phyloP scores from a whole-genome alignment of 805 yeast species.

The Pichia kluyveri region DNA sequence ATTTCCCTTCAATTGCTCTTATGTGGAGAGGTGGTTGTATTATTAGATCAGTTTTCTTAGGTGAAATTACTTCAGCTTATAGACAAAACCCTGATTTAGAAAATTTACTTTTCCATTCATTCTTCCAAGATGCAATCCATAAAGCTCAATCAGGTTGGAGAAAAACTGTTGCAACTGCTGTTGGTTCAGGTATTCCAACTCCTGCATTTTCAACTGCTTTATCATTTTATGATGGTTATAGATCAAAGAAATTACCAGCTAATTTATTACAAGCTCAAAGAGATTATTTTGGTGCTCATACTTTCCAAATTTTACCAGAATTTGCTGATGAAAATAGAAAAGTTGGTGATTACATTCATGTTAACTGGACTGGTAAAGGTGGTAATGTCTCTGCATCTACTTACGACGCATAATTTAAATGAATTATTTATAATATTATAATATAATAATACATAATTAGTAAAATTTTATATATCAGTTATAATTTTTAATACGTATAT shows the following conservation, averaged over 20 bases:
- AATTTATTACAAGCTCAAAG: conserved; percentile 98
- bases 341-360: conserved; percentile 76
- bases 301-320: conserved; percentile 92
- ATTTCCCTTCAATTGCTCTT: conserved; percentile 96
- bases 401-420: conserved; percentile 62
- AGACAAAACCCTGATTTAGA: conserved; percentile 88
- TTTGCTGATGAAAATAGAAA: conserved; percentile 67
- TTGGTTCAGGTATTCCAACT: conserved; percentile 85
- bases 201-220: conserved; percentile 97
- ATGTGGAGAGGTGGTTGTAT: conserved; percentile 99
- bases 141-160: conserved; percentile 98
- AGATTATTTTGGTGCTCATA: conserved; percentile 99
- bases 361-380: conserved; percentile 99
- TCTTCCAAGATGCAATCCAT: conserved; percentile 84
- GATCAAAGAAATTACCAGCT: conserved; percentile 93
- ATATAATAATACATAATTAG: too few species aligned
- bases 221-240: conserved; percentile 97
- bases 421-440: neutral
- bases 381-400: conserved; percentile 95
- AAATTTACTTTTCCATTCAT: conserved; percentile 90
- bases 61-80: conserved; percentile 94
- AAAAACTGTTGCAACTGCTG: conserved; percentile 68
- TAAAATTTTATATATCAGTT: too few species aligned
- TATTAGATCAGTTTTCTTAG: conserved; percentile 96
- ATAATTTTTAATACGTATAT: too few species aligned